These are phyloP conservation scores for Schizophyllum commune DNA, from an alignment of 1,284 basidiomycete genomes.

Conservation along the genomic window DNA sequence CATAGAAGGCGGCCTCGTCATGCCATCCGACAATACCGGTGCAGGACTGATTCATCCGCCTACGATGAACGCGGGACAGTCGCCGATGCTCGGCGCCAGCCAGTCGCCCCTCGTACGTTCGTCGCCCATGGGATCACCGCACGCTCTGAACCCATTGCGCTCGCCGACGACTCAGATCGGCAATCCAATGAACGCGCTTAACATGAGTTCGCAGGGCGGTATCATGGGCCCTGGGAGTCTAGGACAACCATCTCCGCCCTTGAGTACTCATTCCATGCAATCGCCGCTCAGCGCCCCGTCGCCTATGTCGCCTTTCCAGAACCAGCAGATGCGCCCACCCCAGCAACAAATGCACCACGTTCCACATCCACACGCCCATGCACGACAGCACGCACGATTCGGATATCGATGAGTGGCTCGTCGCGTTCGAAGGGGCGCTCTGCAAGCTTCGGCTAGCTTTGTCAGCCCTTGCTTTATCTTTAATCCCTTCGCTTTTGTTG, in stretches of 20 bases:
- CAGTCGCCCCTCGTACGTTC: not conserved
- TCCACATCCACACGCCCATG: conserved; percentile 68
- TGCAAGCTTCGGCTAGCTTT: too few relatives aligned
- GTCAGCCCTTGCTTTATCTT: too few relatives aligned
- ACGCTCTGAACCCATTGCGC: not conserved
- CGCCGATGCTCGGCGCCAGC: not conserved
- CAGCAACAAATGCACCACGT: conserved; percentile 57
- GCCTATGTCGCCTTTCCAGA: not conserved
- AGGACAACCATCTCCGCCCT: not conserved
- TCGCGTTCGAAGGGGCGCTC: too few relatives aligned
- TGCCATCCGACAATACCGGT: too few relatives aligned
- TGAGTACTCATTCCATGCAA: conserved; percentile 16
- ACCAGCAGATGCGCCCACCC: not conserved
- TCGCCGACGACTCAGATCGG: not conserved
- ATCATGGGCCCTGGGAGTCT: not conserved
- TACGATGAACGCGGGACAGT: not conserved
- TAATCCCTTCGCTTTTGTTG: too few relatives aligned
- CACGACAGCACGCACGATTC: conserved; percentile 40
- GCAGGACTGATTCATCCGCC: not conserved
- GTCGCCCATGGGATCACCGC: not conserved
- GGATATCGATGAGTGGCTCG: conserved; percentile 35
- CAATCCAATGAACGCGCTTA: conserved; percentile 1
- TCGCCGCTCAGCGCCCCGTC: not conserved
- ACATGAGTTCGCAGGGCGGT: not conserved
- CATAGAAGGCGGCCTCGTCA: too few relatives aligned